A percentile compares a stretch with the other conserved stretches of the same genome.
phyloP scores from a whole-genome alignment of 2,329 filamentous ascomycete genomes.

The Lachnellula cervina region DNA sequence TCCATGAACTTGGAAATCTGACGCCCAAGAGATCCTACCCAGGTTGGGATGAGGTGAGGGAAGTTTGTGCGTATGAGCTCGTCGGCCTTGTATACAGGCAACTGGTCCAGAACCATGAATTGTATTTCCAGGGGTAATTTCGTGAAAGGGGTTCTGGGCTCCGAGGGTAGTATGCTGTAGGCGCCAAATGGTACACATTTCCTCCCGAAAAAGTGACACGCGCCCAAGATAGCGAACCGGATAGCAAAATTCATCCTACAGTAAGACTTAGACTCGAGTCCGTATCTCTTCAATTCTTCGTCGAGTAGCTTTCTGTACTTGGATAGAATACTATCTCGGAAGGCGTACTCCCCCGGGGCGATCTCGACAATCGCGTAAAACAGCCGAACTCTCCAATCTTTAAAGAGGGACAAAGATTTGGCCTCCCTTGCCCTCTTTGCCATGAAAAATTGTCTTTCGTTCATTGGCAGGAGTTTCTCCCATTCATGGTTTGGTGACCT shows the following conservation, averaged over 20 bases:
- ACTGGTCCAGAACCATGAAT: neutral
- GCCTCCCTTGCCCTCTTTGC: neutral
- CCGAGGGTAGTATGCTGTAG: neutral
- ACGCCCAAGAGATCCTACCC: neutral
- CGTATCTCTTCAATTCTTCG: too few relatives aligned
- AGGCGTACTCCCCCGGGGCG: neutral
- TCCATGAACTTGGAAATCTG: neutral
- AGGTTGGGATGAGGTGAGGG: neutral
- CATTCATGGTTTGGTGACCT: neutral
- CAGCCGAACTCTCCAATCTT: neutral
- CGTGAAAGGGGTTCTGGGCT: neutral
- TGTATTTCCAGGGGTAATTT: neutral
- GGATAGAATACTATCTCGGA: neutral
- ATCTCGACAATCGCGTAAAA: neutral
- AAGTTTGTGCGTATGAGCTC: neutral
- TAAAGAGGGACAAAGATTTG: neutral
- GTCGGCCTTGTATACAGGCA: neutral
- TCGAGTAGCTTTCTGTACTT: neutral
- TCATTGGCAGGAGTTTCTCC: neutral
- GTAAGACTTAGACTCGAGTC: too few relatives aligned
- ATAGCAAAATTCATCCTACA: too few relatives aligned
- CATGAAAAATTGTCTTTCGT: neutral
- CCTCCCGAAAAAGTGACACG: neutral
- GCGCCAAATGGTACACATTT: neutral
- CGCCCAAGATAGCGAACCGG: too few relatives aligned